A percentile compares a stretch with the other conserved stretches of the same genome.
Conservation (phyloP, 257 asterid species). For the Misopates orontium region DNA sequence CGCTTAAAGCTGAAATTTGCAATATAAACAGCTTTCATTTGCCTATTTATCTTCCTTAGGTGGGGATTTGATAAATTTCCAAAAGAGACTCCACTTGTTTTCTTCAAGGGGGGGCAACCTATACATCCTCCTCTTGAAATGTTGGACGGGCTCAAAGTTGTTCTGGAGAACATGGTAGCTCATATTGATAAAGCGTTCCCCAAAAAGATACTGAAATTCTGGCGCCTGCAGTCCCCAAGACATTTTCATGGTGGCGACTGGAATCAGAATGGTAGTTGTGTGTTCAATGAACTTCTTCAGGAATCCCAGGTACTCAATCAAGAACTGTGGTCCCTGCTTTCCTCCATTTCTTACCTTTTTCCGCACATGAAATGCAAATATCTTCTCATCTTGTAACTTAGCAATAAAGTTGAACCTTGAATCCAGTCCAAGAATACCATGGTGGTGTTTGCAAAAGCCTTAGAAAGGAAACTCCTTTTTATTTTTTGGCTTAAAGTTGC, state of each 20-base stretch:
- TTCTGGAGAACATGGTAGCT: constrained; percentile 67
- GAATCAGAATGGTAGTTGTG: constrained; percentile 96
- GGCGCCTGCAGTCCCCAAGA: constrained; percentile 96
- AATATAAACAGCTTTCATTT: constrained; percentile 17
- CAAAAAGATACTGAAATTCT: constrained; percentile 56
- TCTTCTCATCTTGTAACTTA: neutral
- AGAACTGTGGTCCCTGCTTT: neutral
- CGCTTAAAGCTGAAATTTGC: constrained; percentile 7
- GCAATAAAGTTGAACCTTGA: constrained; percentile 2
- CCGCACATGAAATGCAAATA: too few relatives aligned
- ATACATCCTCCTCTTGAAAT: constrained; percentile 69
- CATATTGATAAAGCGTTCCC: constrained; percentile 67
- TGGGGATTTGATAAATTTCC: constrained; percentile 94
- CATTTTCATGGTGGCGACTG: constrained; percentile 97
- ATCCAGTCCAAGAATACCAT: neutral
- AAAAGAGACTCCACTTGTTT: constrained; percentile 77
- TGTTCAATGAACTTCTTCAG: constrained; percentile 68
- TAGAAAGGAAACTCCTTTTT: too few relatives aligned
- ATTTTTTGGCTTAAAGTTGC: too few relatives aligned
- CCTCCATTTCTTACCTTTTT: too few relatives aligned
- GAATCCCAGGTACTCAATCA: constrained; percentile 60
- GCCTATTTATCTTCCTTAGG: constrained; percentile 45
- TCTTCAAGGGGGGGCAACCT: constrained; percentile 72
- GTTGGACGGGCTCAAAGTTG: constrained; percentile 65
- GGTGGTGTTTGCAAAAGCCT: too few relatives aligned